Evolutionary conservation across 2,329 filamentous ascomycete species (phyloP), one percentile per base, ranked within the genome.

Genomic region (Rhinocladiella similis): DNA sequence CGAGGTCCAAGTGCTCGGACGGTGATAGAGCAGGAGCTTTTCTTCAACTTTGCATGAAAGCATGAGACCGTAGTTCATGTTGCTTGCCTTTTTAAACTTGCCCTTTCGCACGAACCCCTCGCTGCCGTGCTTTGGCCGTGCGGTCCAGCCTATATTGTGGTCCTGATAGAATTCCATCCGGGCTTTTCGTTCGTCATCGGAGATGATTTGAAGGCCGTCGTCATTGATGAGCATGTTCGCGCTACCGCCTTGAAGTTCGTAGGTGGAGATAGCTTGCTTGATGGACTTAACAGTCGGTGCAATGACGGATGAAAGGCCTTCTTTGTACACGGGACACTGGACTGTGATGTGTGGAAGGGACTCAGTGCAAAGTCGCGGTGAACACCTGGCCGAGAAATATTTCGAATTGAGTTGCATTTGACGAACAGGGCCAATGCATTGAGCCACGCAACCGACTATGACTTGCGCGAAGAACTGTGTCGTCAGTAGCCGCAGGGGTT

Each of bases 321-420:
- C 91, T 72, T 93, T 94, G 77, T 94, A 95, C 0, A 95, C 89
- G 3, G 91, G 90, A 69, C 89, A 92, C 68, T 96, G 90, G 39
- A 96, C 88, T 2, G 89, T 93, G 53, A 82, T 22, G 77, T 74
- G 67, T 75, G 80, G 51, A 73, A 68, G 5, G 10, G 45, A 47
- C 3, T 74, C 67, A 1, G 73, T 75, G 54, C 82, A 81, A 25
- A 91, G 72, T 47, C 88, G 78, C 18, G 81, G 81, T 1, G 87
- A 85, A 7, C 86, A 80, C n/a, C 80, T 77, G 1, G 88, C 90
- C 0, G 90, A 93, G 74, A 88, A 94, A 76, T 87, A 93, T 70
- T 88, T 89, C 67, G 88, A 91, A 79, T 94, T 94, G 66, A 81
- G 75, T 29, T 80, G 83, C 70, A 93, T 79, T 68, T 92, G 88